Evolutionary conservation across 1,139 yeast species (phyloP).

Genomic region (Lodderomyces elongisporus): DNA sequence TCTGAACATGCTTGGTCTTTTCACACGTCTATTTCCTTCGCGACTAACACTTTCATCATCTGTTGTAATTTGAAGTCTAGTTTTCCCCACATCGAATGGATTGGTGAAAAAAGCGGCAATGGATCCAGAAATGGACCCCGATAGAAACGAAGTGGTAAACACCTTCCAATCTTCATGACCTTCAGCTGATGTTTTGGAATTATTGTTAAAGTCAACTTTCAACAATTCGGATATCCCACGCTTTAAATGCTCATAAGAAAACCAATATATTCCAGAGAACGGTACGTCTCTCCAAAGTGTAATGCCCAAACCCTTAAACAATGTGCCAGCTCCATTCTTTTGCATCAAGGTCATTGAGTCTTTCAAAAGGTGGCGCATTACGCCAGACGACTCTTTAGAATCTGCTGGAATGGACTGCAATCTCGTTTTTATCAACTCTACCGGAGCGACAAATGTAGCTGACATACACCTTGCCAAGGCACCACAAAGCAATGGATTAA

Average conservation of each 20-base stretch:
- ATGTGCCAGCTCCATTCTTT: slow-evolving; percentile 53
- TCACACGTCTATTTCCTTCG: slow-evolving; percentile 12
- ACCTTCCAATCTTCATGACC: slow-evolving; percentile 44
- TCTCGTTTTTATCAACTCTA: slow-evolving; percentile 83
- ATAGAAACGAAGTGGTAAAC: slow-evolving; percentile 67
- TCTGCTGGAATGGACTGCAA: slow-evolving; percentile 73
- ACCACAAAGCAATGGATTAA: slow-evolving; percentile 85
- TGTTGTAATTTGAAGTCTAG: slow-evolving; percentile 71
- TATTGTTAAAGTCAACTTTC: slow-evolving; percentile 21
- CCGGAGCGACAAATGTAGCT: slow-evolving; percentile 81
- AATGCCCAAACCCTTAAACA: slow-evolving; percentile 80
- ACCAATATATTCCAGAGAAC: slow-evolving; percentile 93
- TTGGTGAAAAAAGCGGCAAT: slow-evolving; percentile 84
- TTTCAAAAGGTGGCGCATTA: slow-evolving; percentile 44
- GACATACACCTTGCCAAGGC: slow-evolving; percentile 77
- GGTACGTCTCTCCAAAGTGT: slow-evolving; percentile 98
- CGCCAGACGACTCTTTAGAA: slow-evolving; percentile 25
- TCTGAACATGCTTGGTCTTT: slow-evolving; percentile 51
- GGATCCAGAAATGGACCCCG: slow-evolving; percentile 83
- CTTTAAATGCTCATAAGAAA: slow-evolving; percentile 58
- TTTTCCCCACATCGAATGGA: slow-evolving; percentile 96
- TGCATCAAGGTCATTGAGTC: slow-evolving; percentile 56
- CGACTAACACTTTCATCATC: slow-evolving; percentile 12
- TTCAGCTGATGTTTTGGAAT: slow-evolving; percentile 3
- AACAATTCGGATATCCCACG: slow-evolving; percentile 20